Base-by-base conservation (phyloP, 2,329 filamentous ascomycete species). In the Didymellaceae sp. region DNA sequence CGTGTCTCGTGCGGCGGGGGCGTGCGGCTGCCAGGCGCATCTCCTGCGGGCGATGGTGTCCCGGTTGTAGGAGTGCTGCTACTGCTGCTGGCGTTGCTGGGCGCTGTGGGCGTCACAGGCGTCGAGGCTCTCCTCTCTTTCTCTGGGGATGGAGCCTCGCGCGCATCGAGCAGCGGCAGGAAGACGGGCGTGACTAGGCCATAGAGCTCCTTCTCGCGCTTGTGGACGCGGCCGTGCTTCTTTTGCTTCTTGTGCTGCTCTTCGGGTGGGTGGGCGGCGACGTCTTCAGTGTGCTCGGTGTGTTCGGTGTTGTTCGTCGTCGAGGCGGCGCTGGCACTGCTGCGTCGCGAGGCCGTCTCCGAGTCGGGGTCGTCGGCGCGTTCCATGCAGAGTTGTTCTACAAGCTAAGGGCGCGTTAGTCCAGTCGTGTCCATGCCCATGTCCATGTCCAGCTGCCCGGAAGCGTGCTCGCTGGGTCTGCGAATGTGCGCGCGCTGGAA, bases 121-220 rank as follows among this genome's bases (percentile, higher is more conserved):
- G 57, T 66, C 50, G 26, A 61, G 61, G 34, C 63, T 53, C 45
- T 66, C 62, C 52, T 67, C 34, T 16, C 52, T 44, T 66, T 63
- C 52, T 67, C 34, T 16, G 59, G 39, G 20, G 56, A 54, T 44
- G 62, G 50, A 11, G 46, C 46, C 20, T 67, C 63, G 42, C 59
- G 55, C 24, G 68, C 67, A 43, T 73, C 71, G 24, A 73, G 60
- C 52, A 73, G 57, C 33, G 71, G 71, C 30, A 73, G 61, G 45
- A 73, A 73, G 6, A 68, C 63, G 10, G 68, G 69, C 26, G 70
- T 72, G 21, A 72, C 64, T 41, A 73, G 59, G 28, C 70, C 70
- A 49, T 64, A 70, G 22, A 73, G 67, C 57, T 73, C 71, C 33
- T 67, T 58, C 54, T 73, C 71, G 40, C 70, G 65, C 59, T 73